Evolutionary conservation across 2,329 filamentous ascomycete genomes (phyloP), one percentile per base, ranked within the genome.

Genomic region (Monilinia laxa): DNA sequence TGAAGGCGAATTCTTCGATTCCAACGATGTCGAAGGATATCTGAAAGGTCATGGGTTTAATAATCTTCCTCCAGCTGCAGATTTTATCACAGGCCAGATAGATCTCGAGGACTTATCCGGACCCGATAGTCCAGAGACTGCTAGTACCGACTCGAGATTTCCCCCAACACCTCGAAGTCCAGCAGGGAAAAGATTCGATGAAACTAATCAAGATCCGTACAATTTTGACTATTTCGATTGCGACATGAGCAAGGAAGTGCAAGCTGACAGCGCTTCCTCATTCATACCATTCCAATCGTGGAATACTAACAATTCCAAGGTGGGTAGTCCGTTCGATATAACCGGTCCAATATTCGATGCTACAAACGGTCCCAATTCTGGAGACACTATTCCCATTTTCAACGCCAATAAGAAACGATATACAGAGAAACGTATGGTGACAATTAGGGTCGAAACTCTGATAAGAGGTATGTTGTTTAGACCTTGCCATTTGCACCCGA

Each of bases 11-110:
- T 95, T 91, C 81, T 91, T 90, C 71, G 91, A 95, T 73, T 80
- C 87, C 0, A 84, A 91, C 68, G 92, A 95, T 75, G 87, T 93
- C 0, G 90, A 95, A 76, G 82, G 85, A 16, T 95, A 93, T 74
- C 79, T 96, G 3, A 83, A 83, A 52, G 81, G 84, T 60, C 83
- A 84, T 40, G 87, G 87, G 6, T 84, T 92, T 40, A 75, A 80
- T 40, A 75, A 80, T 56, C 86, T 93, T 62, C 84, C 89, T 12
- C 82, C 84, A 0, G 79, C 81, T 12, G 81, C 84, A 12, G 87
- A 90, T 23, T 87, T 84, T 65, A 80, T 90, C 1, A 83, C 84
- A 58, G 83, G 84, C 11, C 82, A 89, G 59, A 77, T 90, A 28
- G 81, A 84, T 58, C 53, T 71, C 4, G 69, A 68, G 7, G 51